A percentile compares a stretch with the other conserved stretches of the same genome.
phyloP scores from a whole-genome alignment of 306 rosid genomes.

The Pterocarpus macrocarpus region DNA sequence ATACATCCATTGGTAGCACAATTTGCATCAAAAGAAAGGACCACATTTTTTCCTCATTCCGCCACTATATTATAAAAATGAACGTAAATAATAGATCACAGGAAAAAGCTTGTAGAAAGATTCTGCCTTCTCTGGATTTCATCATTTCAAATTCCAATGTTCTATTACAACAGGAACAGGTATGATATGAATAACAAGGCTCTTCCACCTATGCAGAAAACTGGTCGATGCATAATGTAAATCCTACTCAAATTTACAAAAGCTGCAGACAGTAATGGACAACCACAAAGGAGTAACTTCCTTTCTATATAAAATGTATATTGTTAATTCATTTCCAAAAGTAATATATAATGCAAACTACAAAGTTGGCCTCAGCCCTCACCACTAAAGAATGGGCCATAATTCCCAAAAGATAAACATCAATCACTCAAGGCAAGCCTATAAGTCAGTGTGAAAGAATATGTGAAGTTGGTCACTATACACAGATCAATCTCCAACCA shows the following conservation, averaged over 20 bases:
- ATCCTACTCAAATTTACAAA: slow-evolving; percentile 45
- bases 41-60: not conserved
- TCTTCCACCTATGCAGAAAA: slow-evolving; percentile 47
- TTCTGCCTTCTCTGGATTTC: slow-evolving; percentile 27
- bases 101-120: slow-evolving; percentile 16
- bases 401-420: slow-evolving; percentile 46
- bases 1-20: not conserved
- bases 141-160: slow-evolving; percentile 32
- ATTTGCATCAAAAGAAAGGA: not conserved
- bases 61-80: not conserved
- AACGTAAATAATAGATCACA: slow-evolving; percentile 6
- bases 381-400: slow-evolving; percentile 40
- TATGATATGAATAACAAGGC: not conserved
- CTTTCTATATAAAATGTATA: slow-evolving; percentile 48
- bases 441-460: slow-evolving; percentile 53
- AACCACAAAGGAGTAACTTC: slow-evolving; percentile 43
- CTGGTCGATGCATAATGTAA: slow-evolving; percentile 38
- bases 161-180: slow-evolving; percentile 21
- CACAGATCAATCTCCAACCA: slow-evolving; percentile 36
- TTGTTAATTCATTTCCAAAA: slow-evolving; percentile 42
- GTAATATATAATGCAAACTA: slow-evolving; percentile 28
- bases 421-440: slow-evolving; percentile 48
- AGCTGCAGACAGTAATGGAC: slow-evolving; percentile 46
- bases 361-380: slow-evolving; percentile 36
- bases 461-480: slow-evolving; percentile 41